A percentile compares a stretch with the other conserved stretches of the same genome.
Evolutionary conservation across 1,284 basidiomycete species (phyloP).

Genomic region (Malassezia brasiliensis): DNA sequence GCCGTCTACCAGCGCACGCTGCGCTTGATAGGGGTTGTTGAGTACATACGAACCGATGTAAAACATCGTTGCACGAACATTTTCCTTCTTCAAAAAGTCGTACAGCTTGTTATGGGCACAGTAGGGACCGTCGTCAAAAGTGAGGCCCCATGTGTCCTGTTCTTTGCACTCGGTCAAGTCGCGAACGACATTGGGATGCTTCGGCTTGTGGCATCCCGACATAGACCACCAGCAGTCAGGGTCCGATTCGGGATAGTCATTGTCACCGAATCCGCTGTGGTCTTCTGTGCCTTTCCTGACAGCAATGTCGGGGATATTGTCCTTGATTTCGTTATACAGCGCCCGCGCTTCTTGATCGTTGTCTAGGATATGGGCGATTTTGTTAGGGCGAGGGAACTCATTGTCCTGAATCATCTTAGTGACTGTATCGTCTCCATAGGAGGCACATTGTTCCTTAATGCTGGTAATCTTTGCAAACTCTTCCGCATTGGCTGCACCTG

Average conservation of each 20-base stretch:
- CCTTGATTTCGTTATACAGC: constrained; percentile 34
- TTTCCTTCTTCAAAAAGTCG: constrained; percentile 51
- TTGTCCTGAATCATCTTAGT: constrained; percentile 18
- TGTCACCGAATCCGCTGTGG: not conserved
- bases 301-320: constrained; percentile 12
- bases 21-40: constrained; percentile 54
- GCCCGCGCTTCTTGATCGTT: constrained; percentile 48
- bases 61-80: constrained; percentile 53
- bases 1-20: constrained; percentile 49
- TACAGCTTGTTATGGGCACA: constrained; percentile 53
- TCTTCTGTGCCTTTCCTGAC: not conserved
- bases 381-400: constrained; percentile 35
- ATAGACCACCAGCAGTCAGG: constrained; percentile 44
- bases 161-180: constrained; percentile 51
- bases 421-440: constrained; percentile 6
- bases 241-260: constrained; percentile 15
- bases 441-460: constrained; percentile 5
- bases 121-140: constrained; percentile 52
- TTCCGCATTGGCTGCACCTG: not conserved
- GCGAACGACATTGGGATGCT: constrained; percentile 30
- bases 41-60: constrained; percentile 53
- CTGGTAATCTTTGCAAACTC: constrained; percentile 21
- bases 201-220: constrained; percentile 38
- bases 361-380: constrained; percentile 47
- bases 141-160: constrained; percentile 52